These are phyloP conservation scores for Paspalum notatum DNA, from an alignment of 176 grass and related monocot species.

Conservation along the genomic window DNA sequence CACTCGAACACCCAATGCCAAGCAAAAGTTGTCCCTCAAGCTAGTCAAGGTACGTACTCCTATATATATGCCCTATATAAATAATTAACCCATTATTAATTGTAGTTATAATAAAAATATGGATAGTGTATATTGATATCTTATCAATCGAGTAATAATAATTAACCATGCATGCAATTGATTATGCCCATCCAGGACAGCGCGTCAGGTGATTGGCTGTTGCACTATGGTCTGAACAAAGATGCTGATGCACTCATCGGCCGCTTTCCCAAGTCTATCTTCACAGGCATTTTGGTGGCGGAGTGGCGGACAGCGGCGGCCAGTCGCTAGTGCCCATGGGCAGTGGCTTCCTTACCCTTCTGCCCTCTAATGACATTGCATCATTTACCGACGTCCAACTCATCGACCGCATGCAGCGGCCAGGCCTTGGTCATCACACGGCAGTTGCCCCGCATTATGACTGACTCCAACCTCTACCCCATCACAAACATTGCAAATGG, in stretches of 20 bases:
- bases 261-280: not conserved
- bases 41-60: not conserved
- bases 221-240: not conserved
- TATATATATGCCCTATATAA: no score
- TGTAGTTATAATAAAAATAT: no score
- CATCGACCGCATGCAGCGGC: not conserved
- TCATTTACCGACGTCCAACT: not conserved
- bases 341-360: not conserved
- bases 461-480: not conserved
- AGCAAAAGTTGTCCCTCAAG: not conserved
- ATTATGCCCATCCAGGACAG: not conserved
- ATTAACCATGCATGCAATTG: no score
- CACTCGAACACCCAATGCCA: not conserved
- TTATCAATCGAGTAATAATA: no score
- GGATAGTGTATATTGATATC: no score
- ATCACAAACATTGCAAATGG: not conserved
- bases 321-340: no score
- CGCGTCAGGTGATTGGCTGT: not conserved
- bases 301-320: no score
- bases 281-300: not conserved
- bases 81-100: no score
- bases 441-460: not conserved
- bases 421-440: not conserved
- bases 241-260: not conserved
- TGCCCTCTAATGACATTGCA: no score